phyloP scores from a whole-genome alignment of 208 protist genomes.

The Acanthamoeba lenticulata region DNA sequence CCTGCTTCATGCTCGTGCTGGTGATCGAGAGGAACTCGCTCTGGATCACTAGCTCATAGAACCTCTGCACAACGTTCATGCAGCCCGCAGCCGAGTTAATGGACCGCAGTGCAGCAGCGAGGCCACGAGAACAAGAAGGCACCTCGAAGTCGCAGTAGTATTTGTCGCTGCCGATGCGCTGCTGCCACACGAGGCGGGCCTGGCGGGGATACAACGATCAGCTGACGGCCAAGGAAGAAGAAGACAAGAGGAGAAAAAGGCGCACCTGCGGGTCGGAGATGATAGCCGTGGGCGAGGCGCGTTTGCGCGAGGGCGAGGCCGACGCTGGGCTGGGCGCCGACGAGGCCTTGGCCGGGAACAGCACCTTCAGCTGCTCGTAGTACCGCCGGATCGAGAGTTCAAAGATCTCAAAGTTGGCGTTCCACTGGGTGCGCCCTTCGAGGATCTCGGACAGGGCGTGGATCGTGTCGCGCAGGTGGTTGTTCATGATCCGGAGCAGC shows the following conservation, averaged over 20 bases:
- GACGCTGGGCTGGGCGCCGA: neutral
- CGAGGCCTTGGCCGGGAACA: neutral
- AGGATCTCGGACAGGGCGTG: neutral
- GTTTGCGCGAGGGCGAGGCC: neutral
- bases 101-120: neutral
- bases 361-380: slow-evolving; percentile 30
- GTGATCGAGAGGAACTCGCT: neutral
- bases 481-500: slow-evolving; percentile 43
- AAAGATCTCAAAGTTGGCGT: slow-evolving; percentile 60
- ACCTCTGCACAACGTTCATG: neutral
- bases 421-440: neutral
- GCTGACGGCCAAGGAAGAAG: neutral
- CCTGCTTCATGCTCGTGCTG: slow-evolving; percentile 26
- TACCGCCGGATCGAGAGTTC: slow-evolving; percentile 28
- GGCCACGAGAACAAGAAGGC: neutral
- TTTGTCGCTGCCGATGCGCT: slow-evolving; percentile 19
- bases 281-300: neutral
- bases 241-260: neutral
- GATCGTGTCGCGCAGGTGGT: slow-evolving; percentile 13
- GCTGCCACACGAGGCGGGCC: slow-evolving; percentile 23
- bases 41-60: neutral
- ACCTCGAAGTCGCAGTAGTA: slow-evolving; percentile 28
- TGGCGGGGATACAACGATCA: neutral
- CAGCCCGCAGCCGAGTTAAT: neutral
- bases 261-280: slow-evolving; percentile 23